Evolutionary conservation across 768 basidiomycete genomes (phyloP).

Genomic region (Gymnopilus junonius): DNA sequence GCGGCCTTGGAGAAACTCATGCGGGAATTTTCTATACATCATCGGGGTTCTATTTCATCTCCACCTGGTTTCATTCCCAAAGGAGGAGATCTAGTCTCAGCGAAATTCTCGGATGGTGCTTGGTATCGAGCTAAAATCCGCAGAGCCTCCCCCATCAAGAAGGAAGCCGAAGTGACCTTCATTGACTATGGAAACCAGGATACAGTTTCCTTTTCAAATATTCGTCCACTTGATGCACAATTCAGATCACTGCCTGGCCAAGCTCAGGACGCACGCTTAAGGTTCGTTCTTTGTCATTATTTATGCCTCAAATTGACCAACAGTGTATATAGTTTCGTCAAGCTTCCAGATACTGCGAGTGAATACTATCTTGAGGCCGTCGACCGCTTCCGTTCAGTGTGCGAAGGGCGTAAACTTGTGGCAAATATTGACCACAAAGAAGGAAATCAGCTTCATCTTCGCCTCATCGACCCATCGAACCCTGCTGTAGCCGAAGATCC

Average conservation of each 20-base stretch:
- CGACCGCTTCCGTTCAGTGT: conserved; percentile 82
- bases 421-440: conserved; percentile 95
- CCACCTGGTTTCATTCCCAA: conserved; percentile 79
- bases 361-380: conserved; percentile 89
- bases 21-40: conserved; percentile 89
- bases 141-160: conserved; percentile 84
- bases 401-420: conserved; percentile 93
- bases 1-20: conserved; percentile 92
- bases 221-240: conserved; percentile 87
- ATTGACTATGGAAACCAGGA: conserved; percentile 98
- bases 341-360: conserved; percentile 76
- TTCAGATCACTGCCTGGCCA: conserved; percentile 92
- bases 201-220: conserved; percentile 76
- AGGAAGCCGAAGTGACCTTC: conserved; percentile 93
- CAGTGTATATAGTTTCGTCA: conserved; percentile 71
- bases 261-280: conserved; percentile 92
- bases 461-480: conserved; percentile 89
- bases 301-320: neutral
- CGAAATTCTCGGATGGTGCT: conserved; percentile 90
- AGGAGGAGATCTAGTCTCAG: conserved; percentile 89
- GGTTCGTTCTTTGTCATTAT: conserved; percentile 43
- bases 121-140: conserved; percentile 98
- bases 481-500: conserved; percentile 70
- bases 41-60: conserved; percentile 62
- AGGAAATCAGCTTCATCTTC: conserved; percentile 77